Base-by-base conservation (phyloP, 306 rosid species). In the Begonia fuchsioides region DNA sequence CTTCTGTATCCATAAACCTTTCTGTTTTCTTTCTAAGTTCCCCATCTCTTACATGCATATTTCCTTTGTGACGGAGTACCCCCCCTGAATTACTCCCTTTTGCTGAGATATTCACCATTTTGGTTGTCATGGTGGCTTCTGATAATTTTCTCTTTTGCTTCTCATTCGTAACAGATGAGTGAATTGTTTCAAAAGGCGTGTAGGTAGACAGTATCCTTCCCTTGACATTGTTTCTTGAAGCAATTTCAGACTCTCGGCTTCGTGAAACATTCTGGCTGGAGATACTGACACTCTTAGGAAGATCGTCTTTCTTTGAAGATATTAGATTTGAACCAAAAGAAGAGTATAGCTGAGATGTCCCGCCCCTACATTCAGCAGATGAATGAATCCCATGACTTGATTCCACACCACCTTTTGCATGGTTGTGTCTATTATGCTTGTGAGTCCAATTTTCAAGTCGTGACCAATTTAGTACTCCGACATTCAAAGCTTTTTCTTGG, bases 381-480 rank as follows among this genome's bases (percentile, higher is more conserved):
- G 68, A 55, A 61, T 57, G 44, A 49, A 40, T 39, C 38, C 65
- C 56, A 32, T 56, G 52, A 35, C 73, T 48, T 45, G 76, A 58
- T 58, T 60, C 68, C 49, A 32, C 55, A 60, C 66, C 60, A 51
- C 54, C 61, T 47, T 51, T 48, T 14, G 20, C 63, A 15, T 81
- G 79, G 50, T 56, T 26, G 64, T 44, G 48, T 11, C 55, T 55
- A 58, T 76, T 55, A 58, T 76, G 78, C 55, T 66, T 65, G 71
- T 55, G 68, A 56, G 76, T 84, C 97, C 97, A 84, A 46, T 81
- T 77, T 46, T 90, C 95, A 9, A 90, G 84, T 26, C 43, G 75
- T 38, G 75, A 49, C 95, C 97, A 90, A 68, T 90, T 93, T 43
- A 90, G 80, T 64, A 90, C 97, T 47, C 97, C 97, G 43, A 90